A percentile compares a stretch with the other conserved stretches of the same genome.
Conservation (phyloP, 768 basidiomycete species). For the Neoboletus brunneissimus region DNA sequence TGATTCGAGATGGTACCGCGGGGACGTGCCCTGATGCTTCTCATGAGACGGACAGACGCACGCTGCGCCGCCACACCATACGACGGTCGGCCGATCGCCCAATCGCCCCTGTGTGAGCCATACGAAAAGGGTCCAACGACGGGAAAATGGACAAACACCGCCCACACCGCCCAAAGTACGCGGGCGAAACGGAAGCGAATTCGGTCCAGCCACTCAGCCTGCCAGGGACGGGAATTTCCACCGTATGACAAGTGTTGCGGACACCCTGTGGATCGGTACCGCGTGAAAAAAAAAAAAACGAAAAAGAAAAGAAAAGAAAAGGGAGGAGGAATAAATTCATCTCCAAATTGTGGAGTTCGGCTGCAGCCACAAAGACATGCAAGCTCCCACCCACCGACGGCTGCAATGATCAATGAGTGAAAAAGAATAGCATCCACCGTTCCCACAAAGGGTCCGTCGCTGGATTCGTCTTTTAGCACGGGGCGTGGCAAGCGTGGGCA, state of each 20-base stretch:
- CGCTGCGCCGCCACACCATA: neutral
- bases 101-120: neutral
- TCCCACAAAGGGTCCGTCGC: slow-evolving; percentile 1
- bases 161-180: neutral
- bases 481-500: slow-evolving; percentile 3
- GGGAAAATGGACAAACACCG: neutral
- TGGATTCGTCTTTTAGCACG: neutral
- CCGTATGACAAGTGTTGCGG: neutral
- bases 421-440: neutral
- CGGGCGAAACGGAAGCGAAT: neutral
- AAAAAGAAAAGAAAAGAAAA: too few relatives aligned
- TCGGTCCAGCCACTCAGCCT: neutral
- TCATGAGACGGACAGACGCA: neutral
- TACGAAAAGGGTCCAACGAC: slow-evolving; percentile 2
- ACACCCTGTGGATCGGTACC: neutral
- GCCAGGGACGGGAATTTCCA: neutral
- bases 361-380: neutral
- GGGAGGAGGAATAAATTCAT: neutral
- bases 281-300: neutral
- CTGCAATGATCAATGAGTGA: neutral
- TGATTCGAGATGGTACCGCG: neutral
- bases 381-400: neutral
- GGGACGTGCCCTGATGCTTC: neutral
- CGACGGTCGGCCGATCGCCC: neutral
- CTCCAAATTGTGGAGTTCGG: slow-evolving; percentile 3